Percentiles rank a stretch among this genome's conserved stretches.
These are phyloP conservation scores for Aureobasidium namibiae DNA, from an alignment of 2,329 filamentous ascomycete species.

Conservation along the genomic window DNA sequence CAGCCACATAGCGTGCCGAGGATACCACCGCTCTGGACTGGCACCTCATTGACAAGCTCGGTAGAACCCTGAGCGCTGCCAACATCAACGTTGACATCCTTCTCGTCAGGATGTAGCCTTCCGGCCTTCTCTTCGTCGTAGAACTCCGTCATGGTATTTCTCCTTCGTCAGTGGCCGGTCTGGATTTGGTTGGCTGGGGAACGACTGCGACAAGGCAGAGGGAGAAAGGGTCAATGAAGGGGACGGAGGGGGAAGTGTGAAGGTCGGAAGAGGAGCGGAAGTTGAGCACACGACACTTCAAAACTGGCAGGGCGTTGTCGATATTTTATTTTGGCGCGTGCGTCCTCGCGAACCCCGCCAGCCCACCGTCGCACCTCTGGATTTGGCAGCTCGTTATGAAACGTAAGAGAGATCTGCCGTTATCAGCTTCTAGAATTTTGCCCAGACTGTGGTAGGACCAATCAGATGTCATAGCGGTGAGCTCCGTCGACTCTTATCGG, in stretches of 20 bases:
- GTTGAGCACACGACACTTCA: slow-evolving; percentile 12
- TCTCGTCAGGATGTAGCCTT: slow-evolving; percentile 1
- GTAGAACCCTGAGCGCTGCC: slow-evolving; percentile 9
- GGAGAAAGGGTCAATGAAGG: neutral
- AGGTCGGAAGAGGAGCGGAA: neutral
- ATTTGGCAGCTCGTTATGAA: slow-evolving; percentile 12
- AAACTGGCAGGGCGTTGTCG: neutral
- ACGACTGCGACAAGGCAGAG: slow-evolving; percentile 5
- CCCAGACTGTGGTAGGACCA: neutral
- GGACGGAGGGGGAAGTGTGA: neutral
- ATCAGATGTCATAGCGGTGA: slow-evolving; percentile 2
- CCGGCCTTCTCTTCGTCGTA: slow-evolving; percentile 10
- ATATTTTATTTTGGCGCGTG: slow-evolving; percentile 11
- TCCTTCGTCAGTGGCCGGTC: neutral
- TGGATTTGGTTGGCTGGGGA: neutral
- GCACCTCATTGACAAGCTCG: neutral
- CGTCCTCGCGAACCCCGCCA: slow-evolving; percentile 1
- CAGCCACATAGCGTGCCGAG: slow-evolving; percentile 26
- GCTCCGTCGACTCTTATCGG: slow-evolving; percentile 8
- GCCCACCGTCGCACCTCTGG: neutral
- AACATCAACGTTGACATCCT: slow-evolving; percentile 7
- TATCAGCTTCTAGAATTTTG: slow-evolving; percentile 10
- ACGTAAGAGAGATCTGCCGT: slow-evolving; percentile 10
- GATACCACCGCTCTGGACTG: slow-evolving; percentile 20
- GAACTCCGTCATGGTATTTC: slow-evolving; percentile 1